Conservation (phyloP, 2,329 filamentous ascomycete genomes). For the Colletotrichum navitas region DNA sequence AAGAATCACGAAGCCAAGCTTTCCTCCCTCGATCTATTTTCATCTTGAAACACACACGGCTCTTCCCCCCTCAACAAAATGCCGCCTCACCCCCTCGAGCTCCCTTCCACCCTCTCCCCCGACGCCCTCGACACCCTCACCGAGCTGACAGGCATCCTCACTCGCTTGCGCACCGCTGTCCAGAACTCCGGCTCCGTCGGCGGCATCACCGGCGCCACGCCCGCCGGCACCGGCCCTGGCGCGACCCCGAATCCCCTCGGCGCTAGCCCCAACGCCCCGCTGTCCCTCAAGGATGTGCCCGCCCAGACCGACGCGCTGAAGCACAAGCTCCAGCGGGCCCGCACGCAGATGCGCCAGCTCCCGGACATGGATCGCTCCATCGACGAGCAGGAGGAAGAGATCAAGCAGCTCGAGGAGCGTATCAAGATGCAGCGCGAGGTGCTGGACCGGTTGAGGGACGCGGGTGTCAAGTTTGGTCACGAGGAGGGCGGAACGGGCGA, state of each 20-base stretch:
- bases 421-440: slow-evolving; percentile 73
- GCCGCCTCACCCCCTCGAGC: slow-evolving; percentile 58
- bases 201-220: slow-evolving; percentile 55
- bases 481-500: slow-evolving; percentile 53
- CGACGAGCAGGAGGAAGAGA: slow-evolving; percentile 79
- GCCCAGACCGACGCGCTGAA: slow-evolving; percentile 83
- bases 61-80: slow-evolving; percentile 9
- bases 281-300: slow-evolving; percentile 79
- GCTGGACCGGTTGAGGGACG: slow-evolving; percentile 66
- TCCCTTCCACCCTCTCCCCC: slow-evolving; percentile 77
- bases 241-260: slow-evolving; percentile 48
- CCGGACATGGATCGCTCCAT: slow-evolving; percentile 77
- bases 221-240: slow-evolving; percentile 47
- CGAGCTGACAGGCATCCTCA: slow-evolving; percentile 82
- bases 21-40: neutral
- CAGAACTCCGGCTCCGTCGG: slow-evolving; percentile 54
- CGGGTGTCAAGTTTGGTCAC: slow-evolving; percentile 58
- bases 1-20: neutral
- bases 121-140: slow-evolving; percentile 89
- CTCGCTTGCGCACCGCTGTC: slow-evolving; percentile 73
- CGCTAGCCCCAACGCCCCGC: slow-evolving; percentile 51
- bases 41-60: neutral
- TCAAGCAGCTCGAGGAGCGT: slow-evolving; percentile 72
- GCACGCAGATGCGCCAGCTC: slow-evolving; percentile 72
- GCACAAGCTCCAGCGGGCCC: slow-evolving; percentile 85